phyloP scores from a whole-genome alignment of 768 basidiomycete genomes.

The Cytidiella melzeri region DNA sequence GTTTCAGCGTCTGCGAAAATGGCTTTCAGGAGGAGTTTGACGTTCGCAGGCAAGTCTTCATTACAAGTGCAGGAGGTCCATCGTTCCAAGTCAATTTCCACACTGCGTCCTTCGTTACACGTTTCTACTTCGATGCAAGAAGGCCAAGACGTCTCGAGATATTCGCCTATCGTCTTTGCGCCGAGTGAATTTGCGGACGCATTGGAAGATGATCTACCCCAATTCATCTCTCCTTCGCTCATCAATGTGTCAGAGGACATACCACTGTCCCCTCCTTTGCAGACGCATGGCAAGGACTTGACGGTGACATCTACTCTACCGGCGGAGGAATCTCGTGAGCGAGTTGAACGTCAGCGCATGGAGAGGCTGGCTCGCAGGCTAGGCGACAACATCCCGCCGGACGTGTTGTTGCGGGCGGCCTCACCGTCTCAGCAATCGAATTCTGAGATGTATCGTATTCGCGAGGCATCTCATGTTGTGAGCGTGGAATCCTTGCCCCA shows the following conservation, averaged over 20 bases:
- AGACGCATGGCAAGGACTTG: not conserved
- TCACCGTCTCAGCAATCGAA: slow-evolving; percentile 7
- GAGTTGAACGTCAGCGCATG: slow-evolving; percentile 26
- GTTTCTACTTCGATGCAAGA: slow-evolving; percentile 7
- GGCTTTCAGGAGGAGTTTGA: slow-evolving; percentile 15
- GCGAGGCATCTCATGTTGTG: not conserved
- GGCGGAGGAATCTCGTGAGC: slow-evolving; percentile 17
- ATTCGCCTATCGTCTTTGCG: slow-evolving; percentile 15
- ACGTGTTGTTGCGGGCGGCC: slow-evolving; percentile 24
- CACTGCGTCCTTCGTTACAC: slow-evolving; percentile 18
- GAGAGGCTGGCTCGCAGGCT: slow-evolving; percentile 33
- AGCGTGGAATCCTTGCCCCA: slow-evolving; percentile 4
- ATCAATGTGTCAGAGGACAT: not conserved
- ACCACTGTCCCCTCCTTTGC: slow-evolving; percentile 1
- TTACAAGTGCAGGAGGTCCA: slow-evolving; percentile 9
- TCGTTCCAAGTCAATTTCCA: slow-evolving; percentile 18
- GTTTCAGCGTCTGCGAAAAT: slow-evolving; percentile 7
- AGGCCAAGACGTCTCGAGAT: not conserved
- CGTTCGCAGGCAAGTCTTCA: slow-evolving; percentile 6
- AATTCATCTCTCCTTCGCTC: not conserved
- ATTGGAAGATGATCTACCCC: too few species aligned
- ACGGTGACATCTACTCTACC: slow-evolving; percentile 14
- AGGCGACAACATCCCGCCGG: slow-evolving; percentile 34
- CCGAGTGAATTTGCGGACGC: too few species aligned
- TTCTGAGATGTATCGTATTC: not conserved